Evolutionary conservation across 129 eudicot genomes (phyloP), one percentile per base, ranked within the genome.

Genomic region (Heracleum sosnowskyi): DNA sequence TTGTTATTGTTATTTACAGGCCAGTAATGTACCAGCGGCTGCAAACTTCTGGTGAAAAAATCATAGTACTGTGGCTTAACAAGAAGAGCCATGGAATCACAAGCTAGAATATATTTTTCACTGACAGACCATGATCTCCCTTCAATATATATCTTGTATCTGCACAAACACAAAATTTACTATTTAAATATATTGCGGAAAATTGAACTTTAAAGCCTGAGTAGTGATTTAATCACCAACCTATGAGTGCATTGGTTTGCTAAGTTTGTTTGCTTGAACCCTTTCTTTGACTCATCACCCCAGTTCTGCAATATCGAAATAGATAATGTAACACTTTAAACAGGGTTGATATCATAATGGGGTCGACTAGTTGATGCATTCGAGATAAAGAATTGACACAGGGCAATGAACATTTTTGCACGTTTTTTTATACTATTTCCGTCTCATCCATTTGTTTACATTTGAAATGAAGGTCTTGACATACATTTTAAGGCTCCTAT

Each of bases 121-220:
- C 98, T 94, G 31, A 94, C 98, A 0, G 97, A 94, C 98, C 98
- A 94, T 63, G 97, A 83, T 18, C 82, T 75, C 49, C 98, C 98
- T 89, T 94, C 98, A 0, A 82, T 83, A 69, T 94, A 94, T 11
- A 94, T 90, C 85, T 94, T 95, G 82, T 91, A 95, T 82, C 98
- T 95, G 83, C 34, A 36, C 42, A 24, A 39, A 39, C 17, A 71
- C 37, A 64, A 31, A 12, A 71, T 8, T 29, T 35, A 36, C 2
- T 3, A 44, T 44, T 44, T 12, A 42, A 44, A 44, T 1, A 44
- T 11, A 44, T 11, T 44, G 10, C 15, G 47, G 15, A 44, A 35
- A 35, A 18, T 3, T 12, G 18, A 39, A 71, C 4, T 22, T 36
- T 20, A 9, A 2, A 12, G 49, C 42, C 76, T 9, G 24, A 22